phyloP scores from a whole-genome alignment of 768 basidiomycete species.

The Cystofilobasidium bisporidii region DNA sequence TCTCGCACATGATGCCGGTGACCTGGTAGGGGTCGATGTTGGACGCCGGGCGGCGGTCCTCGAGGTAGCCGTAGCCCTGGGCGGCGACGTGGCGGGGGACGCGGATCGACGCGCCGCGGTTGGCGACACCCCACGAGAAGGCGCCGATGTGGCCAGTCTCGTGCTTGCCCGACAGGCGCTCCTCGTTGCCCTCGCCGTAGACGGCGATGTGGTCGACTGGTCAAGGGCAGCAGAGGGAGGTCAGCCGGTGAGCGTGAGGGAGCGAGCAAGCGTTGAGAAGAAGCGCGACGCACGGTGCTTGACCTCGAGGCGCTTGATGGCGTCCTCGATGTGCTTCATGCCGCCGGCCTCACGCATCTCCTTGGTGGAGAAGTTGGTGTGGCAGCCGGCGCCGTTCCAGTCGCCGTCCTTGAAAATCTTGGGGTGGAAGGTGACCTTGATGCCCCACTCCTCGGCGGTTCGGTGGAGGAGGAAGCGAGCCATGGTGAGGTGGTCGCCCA shows the following conservation, averaged over 20 bases:
- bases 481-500: conserved; percentile 99
- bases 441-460: conserved; percentile 92
- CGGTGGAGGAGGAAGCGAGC: conserved; percentile 92
- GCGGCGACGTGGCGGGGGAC: conserved; percentile 87
- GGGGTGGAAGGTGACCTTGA: conserved; percentile 90
- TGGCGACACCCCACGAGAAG: conserved; percentile 92
- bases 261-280: background rate
- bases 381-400: conserved; percentile 96
- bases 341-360: conserved; percentile 90
- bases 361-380: conserved; percentile 84
- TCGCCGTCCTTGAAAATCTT: conserved; percentile 84
- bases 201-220: conserved; percentile 31
- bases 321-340: conserved; percentile 80
- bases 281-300: conserved; percentile 49
- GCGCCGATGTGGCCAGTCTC: conserved; percentile 89
- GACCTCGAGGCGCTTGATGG: conserved; percentile 84
- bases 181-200: conserved; percentile 85
- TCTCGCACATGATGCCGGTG: conserved; percentile 62
- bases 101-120: conserved; percentile 94
- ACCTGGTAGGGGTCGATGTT: conserved; percentile 98
- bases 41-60: conserved; percentile 58
- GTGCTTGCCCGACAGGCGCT: conserved; percentile 88
- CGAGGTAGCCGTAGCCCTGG: conserved; percentile 65
- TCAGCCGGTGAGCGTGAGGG: background rate
- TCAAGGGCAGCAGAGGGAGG: background rate